Evolutionary conservation across 148 eudicot species (phyloP), one percentile per base, ranked within the genome.

Genomic region (Silene latifolia): DNA sequence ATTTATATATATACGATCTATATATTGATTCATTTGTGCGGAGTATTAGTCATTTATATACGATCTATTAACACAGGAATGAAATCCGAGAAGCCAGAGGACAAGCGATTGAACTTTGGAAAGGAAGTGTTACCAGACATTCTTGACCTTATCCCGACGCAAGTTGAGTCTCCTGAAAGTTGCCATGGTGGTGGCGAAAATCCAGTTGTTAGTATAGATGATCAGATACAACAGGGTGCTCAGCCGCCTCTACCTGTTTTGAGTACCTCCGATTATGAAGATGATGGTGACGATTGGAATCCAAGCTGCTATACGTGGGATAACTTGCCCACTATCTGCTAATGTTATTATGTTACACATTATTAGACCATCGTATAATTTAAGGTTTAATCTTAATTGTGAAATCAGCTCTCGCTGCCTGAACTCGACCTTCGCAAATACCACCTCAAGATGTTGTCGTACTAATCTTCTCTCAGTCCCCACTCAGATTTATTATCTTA

Each of bases 81-180:
- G 5, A 80, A 85, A 71, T 83, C 71, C 71, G 81, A 80, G 61
- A 78, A 80, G 68, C 63, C 5, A 8, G 67, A 57, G 73, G 83
- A 78, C 21, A 82, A 81, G 47, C 83, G 86, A 68, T 42, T 73
- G 75, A 78, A 81, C 77, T 51, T 74, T 2, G 77, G 68, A 54
- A 88, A 85, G n/a, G 90, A 88, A 51, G 98, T 87, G 72, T 76
- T 93, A 24, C 79, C 88, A n/a, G 85, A 85, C 86, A 78, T 89
- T 27, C 91, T 93, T 8, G 86, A 93, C 74, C 82, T 85, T 42
- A 90, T 91, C 69, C 91, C 97, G 3, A 51, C 84, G 1, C 79
- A 81, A 6, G 91, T 77, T 27, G 73, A 84, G 2, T 82, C 77
- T 44, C 92, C 92, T 0, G 72, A 78, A 7, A 87, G 91, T 89